phyloP scores from a whole-genome alignment of 768 basidiomycete genomes.

The Agaricus blazei region DNA sequence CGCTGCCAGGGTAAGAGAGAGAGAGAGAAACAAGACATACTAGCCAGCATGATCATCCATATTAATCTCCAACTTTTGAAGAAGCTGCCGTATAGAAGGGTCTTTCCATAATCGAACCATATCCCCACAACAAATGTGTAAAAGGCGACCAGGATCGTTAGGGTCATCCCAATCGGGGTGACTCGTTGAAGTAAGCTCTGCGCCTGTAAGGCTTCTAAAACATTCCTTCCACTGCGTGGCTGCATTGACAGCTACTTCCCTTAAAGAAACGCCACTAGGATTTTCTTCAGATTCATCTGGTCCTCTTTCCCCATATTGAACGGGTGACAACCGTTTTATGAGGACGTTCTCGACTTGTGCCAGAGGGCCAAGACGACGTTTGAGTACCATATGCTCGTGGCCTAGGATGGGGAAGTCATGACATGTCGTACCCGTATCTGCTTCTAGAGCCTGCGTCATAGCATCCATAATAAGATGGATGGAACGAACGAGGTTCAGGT shows the following conservation, averaged over 20 bases:
- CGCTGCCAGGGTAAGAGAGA: background rate
- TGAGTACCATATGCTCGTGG: slow-evolving; percentile 45
- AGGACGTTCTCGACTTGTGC: slow-evolving; percentile 58
- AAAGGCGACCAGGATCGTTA: slow-evolving; percentile 51
- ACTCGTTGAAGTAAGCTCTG: too few relatives aligned
- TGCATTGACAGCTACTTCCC: slow-evolving; percentile 53
- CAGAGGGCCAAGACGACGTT: slow-evolving; percentile 57
- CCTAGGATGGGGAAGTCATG: slow-evolving; percentile 31
- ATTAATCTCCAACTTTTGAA: slow-evolving; percentile 49
- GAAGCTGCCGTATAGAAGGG: slow-evolving; percentile 42
- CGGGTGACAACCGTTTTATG: slow-evolving; percentile 50
- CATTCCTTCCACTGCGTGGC: slow-evolving; percentile 44
- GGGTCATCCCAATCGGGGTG: slow-evolving; percentile 36
- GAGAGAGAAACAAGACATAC: slow-evolving; percentile 26
- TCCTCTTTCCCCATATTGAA: slow-evolving; percentile 29
- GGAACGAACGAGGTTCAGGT: slow-evolving; percentile 67
- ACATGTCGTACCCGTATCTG: slow-evolving; percentile 13
- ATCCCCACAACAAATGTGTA: slow-evolving; percentile 57
- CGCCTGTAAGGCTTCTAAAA: slow-evolving; percentile 23
- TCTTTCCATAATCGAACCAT: slow-evolving; percentile 66
- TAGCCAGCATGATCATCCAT: slow-evolving; percentile 70
- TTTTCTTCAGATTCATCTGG: slow-evolving; percentile 17
- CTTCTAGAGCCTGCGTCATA: slow-evolving; percentile 30
- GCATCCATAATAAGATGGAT: slow-evolving; percentile 59
- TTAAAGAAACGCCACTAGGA: slow-evolving; percentile 12